phyloP scores from a whole-genome alignment of 2,329 filamentous ascomycete species.

The Exserohilum rostratum region DNA sequence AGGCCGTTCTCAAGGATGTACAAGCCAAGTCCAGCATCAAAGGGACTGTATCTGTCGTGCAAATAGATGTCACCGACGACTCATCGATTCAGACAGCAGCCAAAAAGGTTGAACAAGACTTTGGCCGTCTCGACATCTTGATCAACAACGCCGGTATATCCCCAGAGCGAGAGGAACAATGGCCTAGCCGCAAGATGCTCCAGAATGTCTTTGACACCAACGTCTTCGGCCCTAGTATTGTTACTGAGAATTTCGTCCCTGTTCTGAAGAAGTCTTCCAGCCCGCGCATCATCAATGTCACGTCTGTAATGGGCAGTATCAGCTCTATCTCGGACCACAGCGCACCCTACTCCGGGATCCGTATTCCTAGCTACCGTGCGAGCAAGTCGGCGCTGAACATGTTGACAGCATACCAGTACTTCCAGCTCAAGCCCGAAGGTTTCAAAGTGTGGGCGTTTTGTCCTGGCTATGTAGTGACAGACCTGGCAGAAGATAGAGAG shows the following conservation, averaged over 20 bases:
- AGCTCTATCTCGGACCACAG: conserved; percentile 22
- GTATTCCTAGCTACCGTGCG: conserved; percentile 37
- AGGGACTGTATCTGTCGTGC: conserved; percentile 40
- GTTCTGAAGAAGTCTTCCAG: conserved; percentile 41
- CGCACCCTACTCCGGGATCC: conserved; percentile 1
- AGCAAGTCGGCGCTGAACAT: conserved; percentile 48
- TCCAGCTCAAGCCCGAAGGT: conserved; percentile 39
- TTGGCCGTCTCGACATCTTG: conserved; percentile 71
- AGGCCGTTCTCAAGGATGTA: conserved; percentile 38
- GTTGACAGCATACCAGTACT: conserved; percentile 48
- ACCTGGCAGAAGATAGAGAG: conserved; percentile 31
- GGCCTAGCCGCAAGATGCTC: conserved; percentile 24
- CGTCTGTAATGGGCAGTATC: conserved; percentile 43
- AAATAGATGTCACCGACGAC: conserved; percentile 47
- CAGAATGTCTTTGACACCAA: conserved; percentile 45
- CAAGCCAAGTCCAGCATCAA: conserved; percentile 30
- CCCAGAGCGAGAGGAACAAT: conserved; percentile 10
- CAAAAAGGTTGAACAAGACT: conserved; percentile 37
- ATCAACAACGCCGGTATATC: conserved; percentile 81
- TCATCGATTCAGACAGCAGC: conserved; percentile 43
- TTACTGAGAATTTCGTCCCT: conserved; percentile 43
- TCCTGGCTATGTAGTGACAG: conserved; percentile 40
- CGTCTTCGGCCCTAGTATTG: conserved; percentile 42
- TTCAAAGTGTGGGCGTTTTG: conserved; percentile 41
- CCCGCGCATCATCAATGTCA: conserved; percentile 46